A percentile compares a stretch with the other conserved stretches of the same genome.
Conservation (phyloP, 2,329 filamentous ascomycete species). For the Neonectria punicea region DNA sequence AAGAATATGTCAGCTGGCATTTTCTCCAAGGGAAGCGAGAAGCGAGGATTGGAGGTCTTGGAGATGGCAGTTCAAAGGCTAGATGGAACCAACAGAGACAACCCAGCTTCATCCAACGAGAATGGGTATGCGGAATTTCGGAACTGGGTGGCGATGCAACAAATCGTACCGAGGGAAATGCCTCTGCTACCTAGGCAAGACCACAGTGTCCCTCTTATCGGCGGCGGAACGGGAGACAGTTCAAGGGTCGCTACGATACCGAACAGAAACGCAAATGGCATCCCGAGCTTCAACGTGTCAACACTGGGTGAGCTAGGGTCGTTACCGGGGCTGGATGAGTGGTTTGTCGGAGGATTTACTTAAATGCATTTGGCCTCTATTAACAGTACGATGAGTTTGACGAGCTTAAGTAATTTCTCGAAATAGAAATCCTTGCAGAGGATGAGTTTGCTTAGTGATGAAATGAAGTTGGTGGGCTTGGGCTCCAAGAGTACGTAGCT, state of each 20-base stretch:
- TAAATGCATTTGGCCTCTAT: neutral
- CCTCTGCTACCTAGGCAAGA: constrained; percentile 22
- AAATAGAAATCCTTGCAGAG: too few relatives aligned
- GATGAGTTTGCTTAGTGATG: too few relatives aligned
- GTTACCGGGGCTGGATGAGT: constrained; percentile 25
- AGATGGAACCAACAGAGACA: neutral
- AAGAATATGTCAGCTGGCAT: constrained; percentile 25
- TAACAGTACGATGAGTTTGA: neutral
- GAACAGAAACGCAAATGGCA: neutral
- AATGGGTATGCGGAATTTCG: constrained; percentile 35
- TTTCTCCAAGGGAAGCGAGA: constrained; percentile 29
- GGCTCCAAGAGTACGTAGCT: too few relatives aligned
- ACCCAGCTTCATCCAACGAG: neutral
- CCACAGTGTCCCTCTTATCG: neutral
- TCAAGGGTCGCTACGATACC: neutral
- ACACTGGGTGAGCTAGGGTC: constrained; percentile 23
- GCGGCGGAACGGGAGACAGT: neutral
- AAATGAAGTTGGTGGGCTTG: too few relatives aligned
- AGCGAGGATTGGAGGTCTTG: constrained; percentile 23
- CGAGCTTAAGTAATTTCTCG: too few relatives aligned
- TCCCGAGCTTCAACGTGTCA: neutral
- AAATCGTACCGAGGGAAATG: constrained; percentile 27
- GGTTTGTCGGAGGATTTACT: constrained; percentile 24
- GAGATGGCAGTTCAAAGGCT: constrained; percentile 23
- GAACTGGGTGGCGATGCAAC: constrained; percentile 36